Conservation (phyloP, 805 yeast species). For the Starmerella roubikii region DNA sequence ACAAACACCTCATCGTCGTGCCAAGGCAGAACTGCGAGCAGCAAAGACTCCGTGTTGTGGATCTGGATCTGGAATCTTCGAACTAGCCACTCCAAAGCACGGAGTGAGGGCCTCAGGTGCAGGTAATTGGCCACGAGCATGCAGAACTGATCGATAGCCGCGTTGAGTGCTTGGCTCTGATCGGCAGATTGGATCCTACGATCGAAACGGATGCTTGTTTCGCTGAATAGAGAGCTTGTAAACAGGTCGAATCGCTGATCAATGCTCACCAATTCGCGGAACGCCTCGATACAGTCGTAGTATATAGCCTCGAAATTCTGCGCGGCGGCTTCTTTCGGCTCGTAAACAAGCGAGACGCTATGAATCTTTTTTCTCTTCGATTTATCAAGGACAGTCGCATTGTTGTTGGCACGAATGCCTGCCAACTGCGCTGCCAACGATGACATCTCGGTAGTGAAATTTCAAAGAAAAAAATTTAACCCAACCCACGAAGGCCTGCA, state of each 20-base stretch:
- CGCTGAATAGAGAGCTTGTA: constrained; percentile 62
- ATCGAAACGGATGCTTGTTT: constrained; percentile 64
- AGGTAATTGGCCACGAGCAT: constrained; percentile 64
- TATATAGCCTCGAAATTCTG: constrained; percentile 82
- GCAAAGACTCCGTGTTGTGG: constrained; percentile 57
- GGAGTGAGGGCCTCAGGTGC: constrained; percentile 58
- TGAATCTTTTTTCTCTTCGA: constrained; percentile 77
- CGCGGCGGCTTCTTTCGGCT: constrained; percentile 76
- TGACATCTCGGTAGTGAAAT: constrained; percentile 3
- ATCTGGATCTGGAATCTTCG: constrained; percentile 78
- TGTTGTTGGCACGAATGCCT: constrained; percentile 37
- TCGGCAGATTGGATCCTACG: constrained; percentile 72
- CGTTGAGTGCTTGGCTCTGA: constrained; percentile 57
- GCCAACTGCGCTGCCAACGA: constrained; percentile 75
- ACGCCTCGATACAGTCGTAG: constrained; percentile 58
- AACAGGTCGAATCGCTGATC: constrained; percentile 69
- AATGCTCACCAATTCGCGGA: constrained; percentile 53
- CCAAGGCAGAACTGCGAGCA: constrained; percentile 70
- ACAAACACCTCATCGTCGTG: constrained; percentile 60
- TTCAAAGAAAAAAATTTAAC: constrained; percentile 9
- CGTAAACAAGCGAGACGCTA: constrained; percentile 75
- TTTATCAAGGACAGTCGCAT: constrained; percentile 65
- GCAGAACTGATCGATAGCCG: constrained; percentile 61
- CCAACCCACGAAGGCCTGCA: neutral
- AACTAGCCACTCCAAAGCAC: constrained; percentile 88